Evolutionary conservation across 148 eudicot genomes (phyloP).

Genomic region (Selenicereus undatus): DNA sequence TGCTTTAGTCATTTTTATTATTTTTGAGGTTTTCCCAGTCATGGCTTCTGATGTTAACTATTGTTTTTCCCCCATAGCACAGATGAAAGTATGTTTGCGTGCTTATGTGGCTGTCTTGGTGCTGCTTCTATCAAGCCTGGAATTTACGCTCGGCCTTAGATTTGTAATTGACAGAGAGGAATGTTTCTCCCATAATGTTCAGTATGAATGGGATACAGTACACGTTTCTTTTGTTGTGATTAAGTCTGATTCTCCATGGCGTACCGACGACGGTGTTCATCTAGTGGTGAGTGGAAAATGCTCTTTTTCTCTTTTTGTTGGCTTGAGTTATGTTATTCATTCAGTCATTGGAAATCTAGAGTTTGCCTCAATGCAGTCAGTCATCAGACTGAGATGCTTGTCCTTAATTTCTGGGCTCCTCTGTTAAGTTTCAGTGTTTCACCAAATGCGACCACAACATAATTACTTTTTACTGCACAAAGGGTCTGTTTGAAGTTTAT

Average conservation of each 20-base stretch:
- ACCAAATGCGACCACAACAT: too few species aligned
- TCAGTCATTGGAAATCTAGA: too few species aligned
- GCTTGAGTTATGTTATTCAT: too few species aligned
- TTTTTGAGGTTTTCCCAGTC: not conserved
- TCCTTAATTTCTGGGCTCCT: too few species aligned
- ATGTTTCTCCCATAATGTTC: slow-evolving; percentile 83
- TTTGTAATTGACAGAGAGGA: slow-evolving; percentile 87
- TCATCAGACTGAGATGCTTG: too few species aligned
- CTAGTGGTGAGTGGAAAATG: slow-evolving; percentile 55
- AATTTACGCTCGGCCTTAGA: slow-evolving; percentile 58
- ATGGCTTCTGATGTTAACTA: slow-evolving; percentile 10
- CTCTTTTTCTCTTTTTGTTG: not conserved
- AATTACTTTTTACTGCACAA: too few species aligned
- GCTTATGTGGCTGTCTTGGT: slow-evolving; percentile 22
- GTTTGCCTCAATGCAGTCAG: too few species aligned
- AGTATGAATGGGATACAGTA: slow-evolving; percentile 63
- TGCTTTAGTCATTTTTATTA: not conserved
- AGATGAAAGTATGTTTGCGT: slow-evolving; percentile 30
- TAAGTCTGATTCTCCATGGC: slow-evolving; percentile 73
- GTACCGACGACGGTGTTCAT: slow-evolving; percentile 75
- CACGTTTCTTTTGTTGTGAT: slow-evolving; percentile 81
- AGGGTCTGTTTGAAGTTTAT: too few species aligned
- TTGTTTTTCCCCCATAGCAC: slow-evolving; percentile 3
- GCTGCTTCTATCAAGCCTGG: slow-evolving; percentile 38
- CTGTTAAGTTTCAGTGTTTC: too few species aligned